Base-by-base conservation (phyloP, 140 eudicot species). In the Bidens hawaiensis region DNA sequence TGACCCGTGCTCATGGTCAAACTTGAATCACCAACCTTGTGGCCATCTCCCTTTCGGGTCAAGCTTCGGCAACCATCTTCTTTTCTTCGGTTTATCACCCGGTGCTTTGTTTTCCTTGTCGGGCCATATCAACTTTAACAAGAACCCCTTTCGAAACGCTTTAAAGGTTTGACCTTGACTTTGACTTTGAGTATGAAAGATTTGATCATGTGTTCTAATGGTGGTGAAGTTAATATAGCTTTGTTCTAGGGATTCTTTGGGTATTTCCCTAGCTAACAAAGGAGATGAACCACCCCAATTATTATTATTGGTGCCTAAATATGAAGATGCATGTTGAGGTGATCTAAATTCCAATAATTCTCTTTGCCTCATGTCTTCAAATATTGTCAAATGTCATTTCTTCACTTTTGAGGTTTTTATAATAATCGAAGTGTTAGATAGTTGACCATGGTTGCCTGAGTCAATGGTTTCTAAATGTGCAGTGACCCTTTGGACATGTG, bases 201-300 rank as follows among this genome's bases (percentile, higher is more conserved):
- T 72, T 16, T 81, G 78, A 51, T 88, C 88, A 4, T 59, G 76
- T 34, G 80, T 79, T 43, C 85, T 68, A 15, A 66, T 40, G 1
- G 70, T 54, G 36, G 70, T 81, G 48, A 88, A 82, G 66, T 68
- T 79, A 17, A 69, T n/a, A 42, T 88, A 88, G 82, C 80, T 82
- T 58, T 82, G 94, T 24, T 85, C 90, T 1, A 88, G 83, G 23
- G 87, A 79, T 62, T 88, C 94, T 46, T 77, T 70, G 4, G 96
- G 90, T 30, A 88, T 74, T 24, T 82, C 73, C 21, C 94, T 72
- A 30, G 96, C 94, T 54, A 88, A 74, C 78, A 88, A 18, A 8
- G 96, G 96, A 52, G 96, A 86, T 2, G 90, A 85, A 50, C 90
- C 95, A 31, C 95, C 95, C 95, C 95, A 83, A 49, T 83, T 73